Conservation (phyloP, 495 filamentous ascomycete species). For the Friedmanniomyces simplex region DNA sequence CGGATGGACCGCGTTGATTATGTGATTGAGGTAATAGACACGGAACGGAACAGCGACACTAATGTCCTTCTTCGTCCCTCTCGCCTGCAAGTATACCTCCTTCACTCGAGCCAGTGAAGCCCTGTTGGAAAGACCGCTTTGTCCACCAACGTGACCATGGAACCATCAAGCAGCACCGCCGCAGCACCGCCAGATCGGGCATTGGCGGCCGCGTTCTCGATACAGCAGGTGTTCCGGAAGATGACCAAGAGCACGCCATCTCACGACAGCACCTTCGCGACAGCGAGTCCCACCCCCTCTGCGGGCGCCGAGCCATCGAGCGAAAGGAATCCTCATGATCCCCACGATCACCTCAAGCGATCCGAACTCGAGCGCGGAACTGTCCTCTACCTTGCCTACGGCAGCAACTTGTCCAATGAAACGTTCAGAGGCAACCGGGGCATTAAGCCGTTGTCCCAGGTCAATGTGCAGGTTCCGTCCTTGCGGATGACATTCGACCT, state of each 20-base stretch:
- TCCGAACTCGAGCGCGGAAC: constrained; percentile 35
- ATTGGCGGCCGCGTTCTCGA: neutral
- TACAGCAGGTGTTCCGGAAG: neutral
- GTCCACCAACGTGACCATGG: neutral
- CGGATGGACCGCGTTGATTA: neutral
- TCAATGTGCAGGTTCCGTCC: constrained; percentile 69
- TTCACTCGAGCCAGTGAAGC: neutral
- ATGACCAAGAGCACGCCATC: neutral
- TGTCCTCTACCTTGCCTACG: constrained; percentile 88
- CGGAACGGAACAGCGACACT: neutral
- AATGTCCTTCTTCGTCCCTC: neutral
- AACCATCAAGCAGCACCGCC: neutral
- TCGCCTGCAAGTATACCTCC: neutral
- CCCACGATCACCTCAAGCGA: neutral
- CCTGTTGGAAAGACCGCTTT: neutral
- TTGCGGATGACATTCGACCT: constrained; percentile 76
- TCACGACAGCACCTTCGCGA: neutral
- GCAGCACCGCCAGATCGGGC: constrained; percentile 1
- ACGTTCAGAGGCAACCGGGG: constrained; percentile 67
- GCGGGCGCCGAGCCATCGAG: neutral
- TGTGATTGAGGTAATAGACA: neutral
- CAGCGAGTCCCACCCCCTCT: neutral
- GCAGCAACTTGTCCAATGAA: constrained; percentile 70
- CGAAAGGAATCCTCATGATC: constrained; percentile 14
- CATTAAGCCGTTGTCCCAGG: constrained; percentile 64